A percentile compares a stretch with the other conserved stretches of the same genome.
Evolutionary conservation across 352 stramenopile genomes (phyloP).

Genomic region (Globisporangium acanthophoron): DNA sequence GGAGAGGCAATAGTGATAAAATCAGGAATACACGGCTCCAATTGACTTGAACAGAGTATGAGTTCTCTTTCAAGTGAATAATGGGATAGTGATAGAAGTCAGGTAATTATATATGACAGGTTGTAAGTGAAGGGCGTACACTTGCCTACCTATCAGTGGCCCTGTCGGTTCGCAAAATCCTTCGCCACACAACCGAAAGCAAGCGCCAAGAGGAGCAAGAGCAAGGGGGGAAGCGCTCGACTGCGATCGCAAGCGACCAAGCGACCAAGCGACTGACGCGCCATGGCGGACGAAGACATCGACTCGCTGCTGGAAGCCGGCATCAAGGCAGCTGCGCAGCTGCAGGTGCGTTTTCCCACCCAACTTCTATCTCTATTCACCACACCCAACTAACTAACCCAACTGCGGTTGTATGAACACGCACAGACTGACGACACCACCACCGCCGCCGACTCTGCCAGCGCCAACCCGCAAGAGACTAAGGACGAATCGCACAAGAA

Average conservation of each 20-base stretch:
- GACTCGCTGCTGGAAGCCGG: constrained; percentile 76
- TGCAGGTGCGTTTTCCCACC: constrained; percentile 27
- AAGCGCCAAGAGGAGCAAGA: background rate
- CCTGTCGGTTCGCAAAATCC: background rate
- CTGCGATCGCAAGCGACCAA: background rate
- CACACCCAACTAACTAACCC: background rate
- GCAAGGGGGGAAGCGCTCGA: background rate
- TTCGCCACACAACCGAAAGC: background rate
- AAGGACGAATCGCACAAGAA: constrained; percentile 8
- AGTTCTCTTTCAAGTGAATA: background rate
- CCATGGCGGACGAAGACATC: constrained; percentile 74
- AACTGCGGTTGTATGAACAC: background rate
- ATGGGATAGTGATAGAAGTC: background rate
- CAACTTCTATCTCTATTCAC: background rate
- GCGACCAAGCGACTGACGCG: background rate
- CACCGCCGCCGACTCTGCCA: background rate
- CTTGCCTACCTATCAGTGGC: background rate
- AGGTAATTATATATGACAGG: too few species aligned
- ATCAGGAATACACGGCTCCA: background rate
- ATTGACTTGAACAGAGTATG: background rate
- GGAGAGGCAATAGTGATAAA: background rate
- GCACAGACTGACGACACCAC: constrained; percentile 3
- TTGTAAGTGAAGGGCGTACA: background rate
- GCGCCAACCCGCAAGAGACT: background rate
- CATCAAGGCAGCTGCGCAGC: constrained; percentile 39